Conservation (phyloP, 192 early-diverging fungal genomes). For the Dissophora globulifera region DNA sequence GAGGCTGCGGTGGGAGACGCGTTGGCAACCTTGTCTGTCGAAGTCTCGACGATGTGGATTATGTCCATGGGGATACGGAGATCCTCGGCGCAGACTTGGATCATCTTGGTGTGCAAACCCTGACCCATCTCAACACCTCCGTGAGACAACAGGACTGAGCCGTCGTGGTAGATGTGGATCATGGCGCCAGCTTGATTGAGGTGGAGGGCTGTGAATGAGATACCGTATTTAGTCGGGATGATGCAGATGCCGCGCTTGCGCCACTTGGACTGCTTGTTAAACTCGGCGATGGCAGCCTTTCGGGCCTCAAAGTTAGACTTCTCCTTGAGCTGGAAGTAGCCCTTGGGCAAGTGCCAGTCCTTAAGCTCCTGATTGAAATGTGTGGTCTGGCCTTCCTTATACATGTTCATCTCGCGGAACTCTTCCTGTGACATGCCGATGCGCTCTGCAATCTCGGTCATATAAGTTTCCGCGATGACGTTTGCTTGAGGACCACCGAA, state of each 20-base stretch:
- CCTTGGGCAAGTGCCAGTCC: slow-evolving; percentile 76
- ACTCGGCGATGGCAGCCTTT: slow-evolving; percentile 67
- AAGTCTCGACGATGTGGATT: slow-evolving; percentile 73
- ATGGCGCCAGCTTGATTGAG: slow-evolving; percentile 88
- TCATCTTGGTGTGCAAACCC: slow-evolving; percentile 90
- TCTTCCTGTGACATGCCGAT: slow-evolving; percentile 70
- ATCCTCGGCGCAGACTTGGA: slow-evolving; percentile 84
- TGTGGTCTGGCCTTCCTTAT: slow-evolving; percentile 74
- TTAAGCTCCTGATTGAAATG: slow-evolving; percentile 74
- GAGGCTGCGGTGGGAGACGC: slow-evolving; percentile 85
- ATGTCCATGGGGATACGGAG: slow-evolving; percentile 74
- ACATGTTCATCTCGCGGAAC: slow-evolving; percentile 77
- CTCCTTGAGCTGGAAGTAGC: slow-evolving; percentile 74
- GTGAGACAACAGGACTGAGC: slow-evolving; percentile 83
- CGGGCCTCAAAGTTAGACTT: slow-evolving; percentile 64
- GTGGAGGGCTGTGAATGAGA: slow-evolving; percentile 78
- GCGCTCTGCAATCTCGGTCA: slow-evolving; percentile 80
- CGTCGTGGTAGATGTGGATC: slow-evolving; percentile 88
- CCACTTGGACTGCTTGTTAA: slow-evolving; percentile 75
- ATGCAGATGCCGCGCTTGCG: slow-evolving; percentile 83
- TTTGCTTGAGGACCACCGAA: slow-evolving; percentile 90
- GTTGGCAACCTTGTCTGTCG: slow-evolving; percentile 82
- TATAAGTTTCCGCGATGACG: slow-evolving; percentile 81
- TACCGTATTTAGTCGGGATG: slow-evolving; percentile 88
- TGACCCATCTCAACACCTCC: slow-evolving; percentile 95